phyloP scores from a whole-genome alignment of 1,139 yeast species.

The Yamadazyma sp. region DNA sequence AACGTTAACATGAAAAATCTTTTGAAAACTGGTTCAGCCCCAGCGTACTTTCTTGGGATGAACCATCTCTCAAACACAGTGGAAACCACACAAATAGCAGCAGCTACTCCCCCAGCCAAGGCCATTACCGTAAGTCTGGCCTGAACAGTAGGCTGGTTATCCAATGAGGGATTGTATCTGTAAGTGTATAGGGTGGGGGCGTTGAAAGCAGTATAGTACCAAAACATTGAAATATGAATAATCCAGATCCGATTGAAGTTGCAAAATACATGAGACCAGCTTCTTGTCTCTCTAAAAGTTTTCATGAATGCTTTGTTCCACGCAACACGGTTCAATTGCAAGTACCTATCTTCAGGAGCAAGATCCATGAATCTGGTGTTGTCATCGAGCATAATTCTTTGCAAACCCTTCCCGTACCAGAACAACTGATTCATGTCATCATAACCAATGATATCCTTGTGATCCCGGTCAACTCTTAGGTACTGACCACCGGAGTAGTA shows the following conservation, averaged over 20 bases:
- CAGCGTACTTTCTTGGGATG: slow-evolving; percentile 58
- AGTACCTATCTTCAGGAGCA: slow-evolving; percentile 48
- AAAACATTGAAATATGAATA: slow-evolving; percentile 56
- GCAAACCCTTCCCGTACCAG: slow-evolving; percentile 56
- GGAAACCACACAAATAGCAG: slow-evolving; percentile 43
- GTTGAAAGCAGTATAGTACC: slow-evolving; percentile 59
- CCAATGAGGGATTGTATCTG: slow-evolving; percentile 41
- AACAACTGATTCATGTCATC: slow-evolving; percentile 66
- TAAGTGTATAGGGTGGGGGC: slow-evolving; percentile 55
- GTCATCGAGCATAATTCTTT: slow-evolving; percentile 39
- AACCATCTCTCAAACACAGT: slow-evolving; percentile 44
- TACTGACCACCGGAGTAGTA: slow-evolving; percentile 35
- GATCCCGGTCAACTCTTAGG: slow-evolving; percentile 51
- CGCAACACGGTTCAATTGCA: slow-evolving; percentile 37
- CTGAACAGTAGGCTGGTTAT: slow-evolving; percentile 52
- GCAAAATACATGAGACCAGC: slow-evolving; percentile 58
- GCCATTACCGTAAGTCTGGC: slow-evolving; percentile 49
- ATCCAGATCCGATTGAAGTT: slow-evolving; percentile 66
- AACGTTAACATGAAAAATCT: slow-evolving; percentile 33
- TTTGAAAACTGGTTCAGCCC: slow-evolving; percentile 44
- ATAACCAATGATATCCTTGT: slow-evolving; percentile 54
- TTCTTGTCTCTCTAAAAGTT: slow-evolving; percentile 56
- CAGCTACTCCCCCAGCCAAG: slow-evolving; percentile 51
- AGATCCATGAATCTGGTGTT: slow-evolving; percentile 39
- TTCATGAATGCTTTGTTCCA: slow-evolving; percentile 56